These are phyloP conservation scores for Escovopsis weberi DNA, from an alignment of 2,329 filamentous ascomycete species.

Conservation along the genomic window DNA sequence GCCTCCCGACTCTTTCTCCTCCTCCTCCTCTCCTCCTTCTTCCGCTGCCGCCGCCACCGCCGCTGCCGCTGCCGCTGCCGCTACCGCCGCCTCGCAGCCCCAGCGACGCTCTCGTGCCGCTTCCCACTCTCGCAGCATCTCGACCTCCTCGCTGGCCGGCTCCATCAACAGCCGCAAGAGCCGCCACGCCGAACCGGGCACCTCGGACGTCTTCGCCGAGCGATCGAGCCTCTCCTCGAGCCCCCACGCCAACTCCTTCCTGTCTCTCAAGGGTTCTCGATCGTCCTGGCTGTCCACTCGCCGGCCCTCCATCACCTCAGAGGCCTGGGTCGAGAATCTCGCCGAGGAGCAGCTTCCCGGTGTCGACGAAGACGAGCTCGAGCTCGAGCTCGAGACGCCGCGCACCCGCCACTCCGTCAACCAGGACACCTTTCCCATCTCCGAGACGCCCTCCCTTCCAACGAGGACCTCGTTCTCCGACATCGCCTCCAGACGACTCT, in stretches of 20 bases:
- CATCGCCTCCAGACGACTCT: conserved; percentile 48
- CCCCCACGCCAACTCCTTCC: conserved; percentile 33
- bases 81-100: neutral
- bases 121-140: conserved; percentile 25
- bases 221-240: conserved; percentile 48
- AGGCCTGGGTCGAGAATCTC: conserved; percentile 25
- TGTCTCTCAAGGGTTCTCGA: conserved; percentile 27
- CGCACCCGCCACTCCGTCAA: conserved; percentile 23
- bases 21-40: neutral
- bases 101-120: conserved; percentile 3
- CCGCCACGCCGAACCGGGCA: conserved; percentile 44
- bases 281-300: conserved; percentile 26
- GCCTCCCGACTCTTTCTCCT: neutral
- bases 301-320: conserved; percentile 27
- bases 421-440: conserved; percentile 13
- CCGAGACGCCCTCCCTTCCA: conserved; percentile 24
- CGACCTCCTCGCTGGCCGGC: conserved; percentile 23
- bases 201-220: conserved; percentile 41
- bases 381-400: conserved; percentile 29
- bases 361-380: conserved; percentile 18
- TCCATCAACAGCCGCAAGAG: conserved; percentile 34
- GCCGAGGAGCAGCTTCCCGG: conserved; percentile 25
- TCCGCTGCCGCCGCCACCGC: neutral
- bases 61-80: neutral
- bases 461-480: conserved; percentile 35